These are phyloP conservation scores for Pestalotiopsis fici DNA, from an alignment of 2,329 filamentous ascomycete genomes.

Conservation along the genomic window DNA sequence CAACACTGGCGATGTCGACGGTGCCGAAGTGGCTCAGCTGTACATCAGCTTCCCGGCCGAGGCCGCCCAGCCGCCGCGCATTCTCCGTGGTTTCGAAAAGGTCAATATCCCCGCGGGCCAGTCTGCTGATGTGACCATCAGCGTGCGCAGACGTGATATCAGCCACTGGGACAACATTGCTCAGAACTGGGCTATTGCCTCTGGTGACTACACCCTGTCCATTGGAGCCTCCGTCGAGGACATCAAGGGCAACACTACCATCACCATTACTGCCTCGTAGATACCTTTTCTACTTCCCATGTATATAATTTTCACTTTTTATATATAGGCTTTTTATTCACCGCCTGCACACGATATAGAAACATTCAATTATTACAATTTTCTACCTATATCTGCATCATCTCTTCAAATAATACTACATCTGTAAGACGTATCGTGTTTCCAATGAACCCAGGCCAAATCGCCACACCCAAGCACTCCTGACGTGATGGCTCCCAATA, in stretches of 20 bases:
- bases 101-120: conserved; percentile 49
- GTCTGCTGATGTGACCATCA: conserved; percentile 48
- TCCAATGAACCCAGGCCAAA: too few species aligned
- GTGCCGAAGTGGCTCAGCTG: conserved; percentile 58
- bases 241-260: not conserved
- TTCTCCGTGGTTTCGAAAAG: conserved; percentile 66
- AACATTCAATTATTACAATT: not conserved
- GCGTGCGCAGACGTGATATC: conserved; percentile 59
- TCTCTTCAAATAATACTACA: too few species aligned
- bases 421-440: too few species aligned
- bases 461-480: too few species aligned
- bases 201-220: conserved; percentile 23
- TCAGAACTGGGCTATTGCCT: conserved; percentile 61
- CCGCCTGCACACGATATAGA: not conserved
- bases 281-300: not conserved
- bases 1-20: conserved; percentile 52
- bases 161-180: conserved; percentile 62
- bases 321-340: not conserved
- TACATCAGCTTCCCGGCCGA: conserved; percentile 55
- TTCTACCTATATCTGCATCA: too few species aligned
- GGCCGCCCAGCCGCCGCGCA: conserved; percentile 36
- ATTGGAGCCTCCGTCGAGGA: not conserved
- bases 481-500: too few species aligned
- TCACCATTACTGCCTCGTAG: not conserved
- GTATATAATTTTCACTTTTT: not conserved